Evolutionary conservation across 352 stramenopile species (phyloP).

Genomic region (Phytophthora constricta): DNA sequence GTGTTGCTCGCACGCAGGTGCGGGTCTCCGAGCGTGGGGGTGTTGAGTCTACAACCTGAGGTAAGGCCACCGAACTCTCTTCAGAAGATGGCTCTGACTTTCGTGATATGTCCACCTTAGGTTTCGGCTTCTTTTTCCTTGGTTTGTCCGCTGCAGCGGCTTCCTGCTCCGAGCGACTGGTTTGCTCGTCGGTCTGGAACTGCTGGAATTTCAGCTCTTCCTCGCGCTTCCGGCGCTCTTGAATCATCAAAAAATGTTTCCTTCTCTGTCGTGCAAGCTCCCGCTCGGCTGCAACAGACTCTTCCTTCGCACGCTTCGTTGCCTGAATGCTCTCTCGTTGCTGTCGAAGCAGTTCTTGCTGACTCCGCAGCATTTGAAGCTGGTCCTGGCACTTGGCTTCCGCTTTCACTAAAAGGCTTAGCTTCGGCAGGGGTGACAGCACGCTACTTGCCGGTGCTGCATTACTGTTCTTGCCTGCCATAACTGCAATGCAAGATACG

Average conservation of each 20-base stretch:
- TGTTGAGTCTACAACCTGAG: slow-evolving; percentile 7
- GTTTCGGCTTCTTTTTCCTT: slow-evolving; percentile 32
- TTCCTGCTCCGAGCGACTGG: slow-evolving; percentile 31
- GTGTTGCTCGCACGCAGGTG: background rate
- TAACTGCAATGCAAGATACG: slow-evolving; percentile 29
- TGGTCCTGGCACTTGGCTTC: slow-evolving; percentile 67
- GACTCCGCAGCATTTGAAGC: slow-evolving; percentile 47
- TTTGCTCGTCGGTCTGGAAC: slow-evolving; percentile 26
- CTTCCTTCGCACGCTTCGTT: slow-evolving; percentile 42
- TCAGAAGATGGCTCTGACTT: slow-evolving; percentile 2
- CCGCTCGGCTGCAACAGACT: slow-evolving; percentile 37
- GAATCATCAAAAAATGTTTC: slow-evolving; percentile 42
- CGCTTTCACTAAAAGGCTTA: slow-evolving; percentile 57
- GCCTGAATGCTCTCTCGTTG: slow-evolving; percentile 53
- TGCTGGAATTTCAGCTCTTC: slow-evolving; percentile 54
- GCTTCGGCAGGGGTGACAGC: slow-evolving; percentile 48
- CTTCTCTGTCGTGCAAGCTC: slow-evolving; percentile 43
- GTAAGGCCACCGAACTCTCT: slow-evolving; percentile 14
- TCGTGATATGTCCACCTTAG: slow-evolving; percentile 6
- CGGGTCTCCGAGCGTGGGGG: slow-evolving; percentile 7
- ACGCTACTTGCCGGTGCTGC: slow-evolving; percentile 2
- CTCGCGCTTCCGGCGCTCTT: slow-evolving; percentile 50
- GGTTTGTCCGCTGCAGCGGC: slow-evolving; percentile 6
- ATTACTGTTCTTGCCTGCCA: slow-evolving; percentile 20
- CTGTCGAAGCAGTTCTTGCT: slow-evolving; percentile 53